These are phyloP conservation scores for Podaxis pistillaris DNA, from an alignment of 768 basidiomycete species.

Conservation along the genomic window DNA sequence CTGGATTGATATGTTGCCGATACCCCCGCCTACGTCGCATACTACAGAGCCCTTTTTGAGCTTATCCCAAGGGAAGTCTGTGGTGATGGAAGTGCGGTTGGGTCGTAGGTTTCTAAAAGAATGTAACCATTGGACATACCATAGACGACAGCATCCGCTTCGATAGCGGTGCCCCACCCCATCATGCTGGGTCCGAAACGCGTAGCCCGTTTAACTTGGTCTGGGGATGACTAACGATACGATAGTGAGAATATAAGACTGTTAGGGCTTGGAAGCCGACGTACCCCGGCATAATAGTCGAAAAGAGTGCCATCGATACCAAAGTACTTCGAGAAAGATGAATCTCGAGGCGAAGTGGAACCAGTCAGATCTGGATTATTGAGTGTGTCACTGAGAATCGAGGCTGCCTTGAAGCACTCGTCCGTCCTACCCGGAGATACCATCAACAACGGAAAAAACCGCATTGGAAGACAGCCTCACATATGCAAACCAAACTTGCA, in stretches of 20 bases:
- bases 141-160: conserved; percentile 27
- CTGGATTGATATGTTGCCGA: conserved; percentile 35
- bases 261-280: background rate
- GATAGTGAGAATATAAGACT: background rate
- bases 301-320: conserved; percentile 22
- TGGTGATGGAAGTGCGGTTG: background rate
- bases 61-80: conserved; percentile 35
- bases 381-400: conserved; percentile 32
- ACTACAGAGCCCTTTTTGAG: conserved; percentile 26
- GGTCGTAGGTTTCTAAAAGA: background rate
- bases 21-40: conserved; percentile 40
- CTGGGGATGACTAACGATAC: background rate
- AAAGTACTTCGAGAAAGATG: conserved; percentile 26
- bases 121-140: conserved; percentile 17
- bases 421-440: conserved; percentile 17
- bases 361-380: conserved; percentile 31
- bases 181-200: conserved; percentile 34
- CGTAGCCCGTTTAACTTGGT: conserved; percentile 8
- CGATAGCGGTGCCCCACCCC: conserved; percentile 30
- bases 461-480: conserved; percentile 12
- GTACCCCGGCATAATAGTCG: conserved; percentile 24
- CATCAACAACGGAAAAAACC: background rate
- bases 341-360: conserved; percentile 23
- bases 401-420: conserved; percentile 21
- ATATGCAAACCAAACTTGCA: conserved; percentile 26